Percentiles rank a stretch among this genome's conserved stretches.
Conservation (phyloP, 345 rosid genomes). For the Punica granatum region DNA sequence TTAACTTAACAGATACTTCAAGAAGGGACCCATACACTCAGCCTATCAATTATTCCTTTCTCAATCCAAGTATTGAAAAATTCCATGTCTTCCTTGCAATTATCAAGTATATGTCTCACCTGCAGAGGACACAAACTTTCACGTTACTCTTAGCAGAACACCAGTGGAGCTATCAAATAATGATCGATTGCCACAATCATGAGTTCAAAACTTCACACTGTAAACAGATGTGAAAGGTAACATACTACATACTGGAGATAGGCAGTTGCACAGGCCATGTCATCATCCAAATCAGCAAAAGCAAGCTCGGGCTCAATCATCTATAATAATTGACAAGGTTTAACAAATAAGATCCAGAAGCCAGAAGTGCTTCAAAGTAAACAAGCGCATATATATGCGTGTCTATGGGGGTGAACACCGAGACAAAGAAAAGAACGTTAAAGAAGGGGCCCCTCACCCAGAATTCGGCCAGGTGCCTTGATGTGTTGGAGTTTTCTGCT, state of each 20-base stretch:
- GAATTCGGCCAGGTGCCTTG: slow-evolving; percentile 94
- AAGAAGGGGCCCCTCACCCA: slow-evolving; percentile 59
- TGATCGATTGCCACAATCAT: background rate
- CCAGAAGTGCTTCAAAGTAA: background rate
- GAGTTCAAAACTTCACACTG: background rate
- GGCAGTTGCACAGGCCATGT: slow-evolving; percentile 99
- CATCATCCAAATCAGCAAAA: slow-evolving; percentile 92
- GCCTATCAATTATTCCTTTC: slow-evolving; percentile 81
- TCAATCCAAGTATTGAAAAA: slow-evolving; percentile 97
- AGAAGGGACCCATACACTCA: slow-evolving; percentile 55
- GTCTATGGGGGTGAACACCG: background rate
- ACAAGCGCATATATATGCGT: background rate
- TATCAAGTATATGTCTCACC: slow-evolving; percentile 81
- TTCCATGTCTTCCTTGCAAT: slow-evolving; percentile 98
- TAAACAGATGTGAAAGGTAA: slow-evolving; percentile 46
- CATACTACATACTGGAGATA: slow-evolving; percentile 99
- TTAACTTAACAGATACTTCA: background rate
- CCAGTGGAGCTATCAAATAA: slow-evolving; percentile 8
- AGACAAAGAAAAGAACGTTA: slow-evolving; percentile 5
- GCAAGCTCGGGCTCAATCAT: slow-evolving; percentile 99
- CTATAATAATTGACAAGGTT: slow-evolving; percentile 27
- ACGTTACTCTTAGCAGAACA: background rate
- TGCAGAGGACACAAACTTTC: slow-evolving; percentile 20
- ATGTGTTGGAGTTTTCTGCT: slow-evolving; percentile 93
- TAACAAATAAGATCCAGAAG: slow-evolving; percentile 5